Evolutionary conservation across 106 monocot genomes (phyloP), one percentile per base, ranked within the genome.

Genomic region (Dactylorhiza incarnata): DNA sequence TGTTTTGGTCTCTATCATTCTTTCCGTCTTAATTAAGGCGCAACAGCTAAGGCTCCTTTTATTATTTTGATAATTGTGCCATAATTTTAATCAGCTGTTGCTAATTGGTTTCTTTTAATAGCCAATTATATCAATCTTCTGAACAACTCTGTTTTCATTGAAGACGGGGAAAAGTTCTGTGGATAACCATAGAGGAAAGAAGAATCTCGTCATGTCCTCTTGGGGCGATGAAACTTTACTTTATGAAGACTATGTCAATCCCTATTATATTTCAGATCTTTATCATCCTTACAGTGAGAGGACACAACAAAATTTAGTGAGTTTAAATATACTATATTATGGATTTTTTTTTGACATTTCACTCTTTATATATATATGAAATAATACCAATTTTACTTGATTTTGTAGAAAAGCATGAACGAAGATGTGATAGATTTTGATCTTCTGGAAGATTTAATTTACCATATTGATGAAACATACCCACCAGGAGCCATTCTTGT

Each of bases 361-460:
- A 26, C 44, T 44, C 26, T 65, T 73, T 79, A 49, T 72, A 49
- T 46, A 45, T n/a, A 47, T 58, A n/a, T 9, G 70, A 45, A 74
- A n/a, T 9, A 70, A 45, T 74, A 7, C 8, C 25, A 22, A 43
- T 78, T 48, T 79, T 68, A 51, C 20, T 70, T 72, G 56, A 62
- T 49, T 76, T 47, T 86, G 80, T 87, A 99, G 97, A 94, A 81
- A 88, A 86, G 73, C 51, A 80, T 99, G 76, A 91, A 86, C 73
- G 97, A 99, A 82, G 94, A 99, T 86, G 81, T 85, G 26, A 91
- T 89, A 77, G 97, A 99, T 84, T 94, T 88, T 84, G 97, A 99
- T 73, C 86, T 99, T 80, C 68, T 99, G 72, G 97, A 99, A 86
- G 94, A 99, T 78, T 86, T 99, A 82, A 86, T 99, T 81, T 89